Evolutionary conservation across 768 basidiomycete genomes (phyloP).

Genomic region (Russula sp.): DNA sequence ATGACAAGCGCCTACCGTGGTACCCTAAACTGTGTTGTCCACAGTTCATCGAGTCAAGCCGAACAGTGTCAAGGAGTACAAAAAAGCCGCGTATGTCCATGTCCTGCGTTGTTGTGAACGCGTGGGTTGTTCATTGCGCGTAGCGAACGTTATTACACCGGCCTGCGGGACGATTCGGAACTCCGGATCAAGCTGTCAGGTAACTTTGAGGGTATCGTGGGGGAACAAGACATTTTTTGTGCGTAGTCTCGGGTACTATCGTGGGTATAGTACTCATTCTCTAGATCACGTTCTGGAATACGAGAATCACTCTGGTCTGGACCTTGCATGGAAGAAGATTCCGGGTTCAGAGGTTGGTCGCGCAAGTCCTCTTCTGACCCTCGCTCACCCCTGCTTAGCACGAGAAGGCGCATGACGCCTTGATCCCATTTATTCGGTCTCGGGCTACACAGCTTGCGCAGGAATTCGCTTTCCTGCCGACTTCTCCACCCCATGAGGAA

Average conservation of each 20-base stretch:
- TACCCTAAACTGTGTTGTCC: constrained; percentile 13
- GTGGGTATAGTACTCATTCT: constrained; percentile 3
- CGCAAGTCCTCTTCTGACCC: background rate
- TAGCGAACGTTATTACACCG: constrained; percentile 80
- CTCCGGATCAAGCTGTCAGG: constrained; percentile 85
- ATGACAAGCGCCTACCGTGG: background rate
- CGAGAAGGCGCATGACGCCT: constrained; percentile 53
- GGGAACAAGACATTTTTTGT: constrained; percentile 84
- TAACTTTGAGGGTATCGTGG: constrained; percentile 87
- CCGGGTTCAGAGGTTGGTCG: constrained; percentile 54
- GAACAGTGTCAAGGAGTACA: constrained; percentile 73
- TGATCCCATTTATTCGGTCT: constrained; percentile 70
- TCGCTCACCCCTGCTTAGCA: constrained; percentile 38
- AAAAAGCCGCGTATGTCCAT: constrained; percentile 68
- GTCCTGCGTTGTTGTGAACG: background rate
- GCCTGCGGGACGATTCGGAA: constrained; percentile 63
- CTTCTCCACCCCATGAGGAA: constrained; percentile 74
- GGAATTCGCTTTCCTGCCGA: constrained; percentile 94
- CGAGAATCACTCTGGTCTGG: constrained; percentile 87
- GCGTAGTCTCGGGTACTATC: constrained; percentile 23
- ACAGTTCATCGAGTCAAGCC: constrained; percentile 85
- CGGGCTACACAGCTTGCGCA: constrained; percentile 76
- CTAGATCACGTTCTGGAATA: constrained; percentile 79
- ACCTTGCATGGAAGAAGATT: constrained; percentile 62
- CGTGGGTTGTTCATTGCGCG: constrained; percentile 9